phyloP scores from a whole-genome alignment of 345 rosid genomes.

The Rhizophora mangle region DNA sequence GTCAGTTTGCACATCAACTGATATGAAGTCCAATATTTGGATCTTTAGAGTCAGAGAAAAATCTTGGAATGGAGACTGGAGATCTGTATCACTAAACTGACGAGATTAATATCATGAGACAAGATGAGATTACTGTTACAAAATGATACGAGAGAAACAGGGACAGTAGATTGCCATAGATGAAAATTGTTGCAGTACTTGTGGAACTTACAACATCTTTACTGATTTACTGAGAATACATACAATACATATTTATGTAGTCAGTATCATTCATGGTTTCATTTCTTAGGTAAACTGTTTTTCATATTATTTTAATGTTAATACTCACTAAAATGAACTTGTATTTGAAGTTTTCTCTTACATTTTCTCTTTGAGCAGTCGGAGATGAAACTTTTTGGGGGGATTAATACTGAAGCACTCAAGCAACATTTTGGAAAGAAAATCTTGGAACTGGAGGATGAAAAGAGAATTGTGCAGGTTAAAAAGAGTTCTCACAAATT shows the following conservation, averaged over 20 bases:
- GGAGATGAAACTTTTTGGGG: conserved; percentile 89
- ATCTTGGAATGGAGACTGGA: no score
- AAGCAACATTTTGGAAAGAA: conserved; percentile 97
- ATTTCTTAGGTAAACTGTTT: neutral
- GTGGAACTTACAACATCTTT: neutral
- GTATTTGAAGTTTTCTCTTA: neutral
- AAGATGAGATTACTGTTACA: neutral
- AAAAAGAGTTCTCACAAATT: conserved; percentile 14
- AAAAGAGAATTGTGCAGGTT: conserved; percentile 89
- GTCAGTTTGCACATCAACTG: no score
- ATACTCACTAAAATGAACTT: neutral
- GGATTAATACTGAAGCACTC: conserved; percentile 61
- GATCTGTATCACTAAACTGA: no score
- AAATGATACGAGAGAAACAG: neutral
- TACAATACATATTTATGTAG: neutral
- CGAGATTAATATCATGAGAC: no score
- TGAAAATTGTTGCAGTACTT: neutral
- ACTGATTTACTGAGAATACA: neutral
- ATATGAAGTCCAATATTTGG: no score
- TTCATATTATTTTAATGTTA: no score
- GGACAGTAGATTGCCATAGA: neutral
- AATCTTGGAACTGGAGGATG: conserved; percentile 83
- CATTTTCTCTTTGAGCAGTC: conserved; percentile 48
- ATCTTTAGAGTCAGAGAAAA: no score
- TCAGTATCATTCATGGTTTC: neutral